Conservation (phyloP, 176 grass and related monocot species). For the Triticum dicoccoides region DNA sequence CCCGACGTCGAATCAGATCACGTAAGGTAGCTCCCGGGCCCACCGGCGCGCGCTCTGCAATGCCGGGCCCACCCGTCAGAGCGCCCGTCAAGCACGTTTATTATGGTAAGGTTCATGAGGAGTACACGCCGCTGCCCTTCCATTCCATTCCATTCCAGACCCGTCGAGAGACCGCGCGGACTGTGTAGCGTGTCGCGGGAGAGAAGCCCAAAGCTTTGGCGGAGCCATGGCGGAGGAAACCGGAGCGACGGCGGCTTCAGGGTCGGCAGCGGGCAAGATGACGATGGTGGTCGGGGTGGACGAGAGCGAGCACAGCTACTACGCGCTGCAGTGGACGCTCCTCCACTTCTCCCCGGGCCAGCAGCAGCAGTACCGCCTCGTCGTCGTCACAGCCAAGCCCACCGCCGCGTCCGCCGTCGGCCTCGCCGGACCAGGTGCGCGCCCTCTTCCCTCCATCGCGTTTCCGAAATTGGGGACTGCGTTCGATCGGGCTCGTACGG, state of each 20-base stretch:
- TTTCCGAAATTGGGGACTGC: background rate
- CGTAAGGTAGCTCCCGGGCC: background rate
- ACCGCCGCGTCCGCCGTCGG: slow-evolving; percentile 55
- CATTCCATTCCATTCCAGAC: background rate
- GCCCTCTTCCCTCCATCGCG: too few relatives aligned
- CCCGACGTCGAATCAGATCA: background rate
- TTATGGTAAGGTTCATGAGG: background rate
- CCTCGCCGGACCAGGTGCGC: slow-evolving; percentile 57
- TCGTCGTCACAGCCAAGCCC: slow-evolving; percentile 73
- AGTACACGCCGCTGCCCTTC: background rate
- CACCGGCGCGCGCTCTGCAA: background rate
- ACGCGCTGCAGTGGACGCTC: slow-evolving; percentile 89
- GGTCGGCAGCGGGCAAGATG: slow-evolving; percentile 26
- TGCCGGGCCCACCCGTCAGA: background rate
- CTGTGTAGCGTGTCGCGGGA: background rate
- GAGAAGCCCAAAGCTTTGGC: background rate
- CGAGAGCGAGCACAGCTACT: slow-evolving; percentile 90
- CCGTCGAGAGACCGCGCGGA: background rate
- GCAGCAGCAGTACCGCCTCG: slow-evolving; percentile 55
- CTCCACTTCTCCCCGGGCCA: slow-evolving; percentile 53
- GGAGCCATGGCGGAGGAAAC: slow-evolving; percentile 31
- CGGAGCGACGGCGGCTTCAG: background rate
- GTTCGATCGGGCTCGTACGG: background rate
- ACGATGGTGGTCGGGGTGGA: slow-evolving; percentile 82
- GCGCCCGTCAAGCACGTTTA: background rate